Evolutionary conservation across 2,329 filamentous ascomycete genomes (phyloP).

Genomic region (Rugonectria rugulosa): DNA sequence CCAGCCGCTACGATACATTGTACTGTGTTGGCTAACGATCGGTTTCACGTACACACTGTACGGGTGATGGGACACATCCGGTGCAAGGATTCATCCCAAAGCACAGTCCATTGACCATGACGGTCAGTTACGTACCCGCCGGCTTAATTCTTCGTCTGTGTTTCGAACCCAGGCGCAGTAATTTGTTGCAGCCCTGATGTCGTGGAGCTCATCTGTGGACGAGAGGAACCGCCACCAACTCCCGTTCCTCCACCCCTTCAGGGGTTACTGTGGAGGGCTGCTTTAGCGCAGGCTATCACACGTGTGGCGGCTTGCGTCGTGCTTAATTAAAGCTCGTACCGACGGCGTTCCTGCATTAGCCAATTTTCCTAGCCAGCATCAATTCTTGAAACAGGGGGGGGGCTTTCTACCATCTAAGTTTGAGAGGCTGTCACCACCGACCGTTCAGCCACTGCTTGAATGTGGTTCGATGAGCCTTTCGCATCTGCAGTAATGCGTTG

Average conservation of each 20-base stretch:
- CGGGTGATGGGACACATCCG: conserved; percentile 5
- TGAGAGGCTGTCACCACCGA: conserved; percentile 23
- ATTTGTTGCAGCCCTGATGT: conserved; percentile 30
- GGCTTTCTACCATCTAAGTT: conserved; percentile 28
- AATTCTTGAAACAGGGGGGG: conserved; percentile 40
- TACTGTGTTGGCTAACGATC: conserved; percentile 18
- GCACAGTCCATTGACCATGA: conserved; percentile 15
- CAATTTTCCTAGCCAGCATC: conserved; percentile 33
- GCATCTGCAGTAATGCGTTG: no score
- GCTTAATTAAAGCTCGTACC: conserved; percentile 36
- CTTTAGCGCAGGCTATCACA: conserved; percentile 32
- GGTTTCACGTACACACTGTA: conserved; percentile 26
- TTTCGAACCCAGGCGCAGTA: conserved; percentile 25
- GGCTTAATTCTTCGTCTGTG: conserved; percentile 23
- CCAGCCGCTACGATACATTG: conserved; percentile 21
- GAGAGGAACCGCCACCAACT: conserved; percentile 38
- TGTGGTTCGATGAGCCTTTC: conserved; percentile 17
- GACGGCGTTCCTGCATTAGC: conserved; percentile 43
- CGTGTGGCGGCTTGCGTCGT: conserved; percentile 37
- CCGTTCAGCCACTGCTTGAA: conserved; percentile 17
- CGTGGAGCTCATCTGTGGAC: conserved; percentile 31
- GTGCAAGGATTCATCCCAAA: conserved; percentile 16
- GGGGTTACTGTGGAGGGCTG: conserved; percentile 28
- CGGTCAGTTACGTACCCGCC: conserved; percentile 14
- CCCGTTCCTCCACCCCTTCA: conserved; percentile 35